Base-by-base conservation (phyloP, 2,329 filamentous ascomycete genomes). In the Ascochyta fabae region DNA sequence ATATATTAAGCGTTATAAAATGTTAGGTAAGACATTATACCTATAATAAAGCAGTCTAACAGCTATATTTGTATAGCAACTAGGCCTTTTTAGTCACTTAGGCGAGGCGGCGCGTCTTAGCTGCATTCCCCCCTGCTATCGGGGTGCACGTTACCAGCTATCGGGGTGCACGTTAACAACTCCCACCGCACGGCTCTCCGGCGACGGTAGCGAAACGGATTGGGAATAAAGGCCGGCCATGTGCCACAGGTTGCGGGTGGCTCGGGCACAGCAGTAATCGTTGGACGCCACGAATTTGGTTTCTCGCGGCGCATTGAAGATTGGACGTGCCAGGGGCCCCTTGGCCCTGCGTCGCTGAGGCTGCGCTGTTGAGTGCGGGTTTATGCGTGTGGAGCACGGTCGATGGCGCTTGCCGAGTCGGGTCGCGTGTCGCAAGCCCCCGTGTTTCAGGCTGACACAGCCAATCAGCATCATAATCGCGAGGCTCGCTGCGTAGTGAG, bases 371-470 rank as follows among this genome's bases (percentile, higher is more conserved):
- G 50, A 55, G 42, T 56, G 51, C 50, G 48, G 53, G 56, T 58
- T 66, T 55, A 66, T 67, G 62, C 60, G 48, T 48, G 53, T 50
- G 52, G 54, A 19, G 60, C 58, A 49, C 49, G 56, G 53, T 43
- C 39, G 38, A 56, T 48, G 46, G 48, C 40, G 47, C 57, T 61
- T 62, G 56, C 50, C 59, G 38, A 38, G 19, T 56, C 53, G 22
- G 54, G 61, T 23, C n/a, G 38, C 42, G 19, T 19, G 19, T 19
- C 45, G 59, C 56, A 56, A 35, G 50, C 50, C 56, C 27, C 43
- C 27, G 12, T 56, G 65, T 67, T 67, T 67, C 63, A 66, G 55
- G 36, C 43, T 26, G 15, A 33, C 4, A 9, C 26, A 40, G 53
- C 65, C 63, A 66, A 67, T 62, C 56, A 62, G 39, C n/a, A 27